Base-by-base conservation (phyloP, 176 grass and related monocot species). In the Pontederia paniculata region DNA sequence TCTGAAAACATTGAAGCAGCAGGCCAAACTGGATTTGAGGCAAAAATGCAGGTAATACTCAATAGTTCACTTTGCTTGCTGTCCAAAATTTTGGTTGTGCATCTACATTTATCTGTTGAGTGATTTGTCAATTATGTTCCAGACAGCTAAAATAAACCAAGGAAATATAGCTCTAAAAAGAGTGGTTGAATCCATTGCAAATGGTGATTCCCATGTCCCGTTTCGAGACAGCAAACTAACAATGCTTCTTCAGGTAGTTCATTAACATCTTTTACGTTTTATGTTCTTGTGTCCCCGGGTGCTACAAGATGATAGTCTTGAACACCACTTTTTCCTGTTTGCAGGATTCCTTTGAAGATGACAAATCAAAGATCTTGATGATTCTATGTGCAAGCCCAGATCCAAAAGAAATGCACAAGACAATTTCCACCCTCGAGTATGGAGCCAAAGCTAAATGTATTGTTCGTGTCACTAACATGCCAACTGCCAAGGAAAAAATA, bases 391-490 rank as follows among this genome's bases (percentile, higher is more conserved):
- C 80, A n/a, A 97, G 91, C 53, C 91, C 91, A 3, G 86, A 97
- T 37, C 86, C 80, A 23, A 89, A 78, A 62, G 91, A 97, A 70
- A 25, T 83, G 69, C 86, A 97, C 78, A 96, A 96, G 64, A 96
- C 86, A 7, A 72, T 96, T 65, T 87, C 91, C 21, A 96, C 91
- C 2, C 64, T 96, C 44, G 91, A 96, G 43, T 90, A 96, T 45
- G 86, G 91, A 53, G 91, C 91, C 55, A 96, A 96, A 79, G 91
- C 91, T 21, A 96, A 96, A 28, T 96, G 91, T 57, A 90, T 96
- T 31, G 76, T 96, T 22, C 82, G 86, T 28, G 82, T 77, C 41
- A 80, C 91, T 15, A 79, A 97, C 41, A 73, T 59, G 0, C 50
- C 82, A 20, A 90, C 82, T 50, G 82, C 82, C 5, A 89, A 76